Percentiles rank a stretch among this genome's conserved stretches.
phyloP scores from a whole-genome alignment of 2,329 filamentous ascomycete species.

The Emmonsia crescens region DNA sequence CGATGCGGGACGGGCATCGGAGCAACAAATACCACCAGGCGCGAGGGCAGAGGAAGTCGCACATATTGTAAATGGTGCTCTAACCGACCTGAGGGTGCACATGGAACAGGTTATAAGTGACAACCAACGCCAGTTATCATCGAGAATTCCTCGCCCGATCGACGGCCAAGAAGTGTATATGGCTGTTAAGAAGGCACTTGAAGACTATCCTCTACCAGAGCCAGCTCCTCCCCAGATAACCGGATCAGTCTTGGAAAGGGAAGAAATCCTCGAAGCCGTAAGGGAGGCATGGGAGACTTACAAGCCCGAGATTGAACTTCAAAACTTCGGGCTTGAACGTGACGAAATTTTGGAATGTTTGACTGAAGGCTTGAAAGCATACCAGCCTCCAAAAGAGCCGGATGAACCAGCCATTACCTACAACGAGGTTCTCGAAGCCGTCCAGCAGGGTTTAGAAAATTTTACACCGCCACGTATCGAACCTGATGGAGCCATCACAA shows the following conservation, averaged over 20 bases:
- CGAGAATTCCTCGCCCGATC: slow-evolving; percentile 52
- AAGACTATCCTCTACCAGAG: slow-evolving; percentile 49
- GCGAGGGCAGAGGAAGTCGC: slow-evolving; percentile 60
- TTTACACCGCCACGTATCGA: slow-evolving; percentile 65
- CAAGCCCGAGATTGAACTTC: slow-evolving; percentile 83
- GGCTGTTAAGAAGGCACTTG: slow-evolving; percentile 64
- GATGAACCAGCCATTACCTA: slow-evolving; percentile 53
- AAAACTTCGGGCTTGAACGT: slow-evolving; percentile 80
- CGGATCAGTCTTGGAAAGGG: slow-evolving; percentile 51
- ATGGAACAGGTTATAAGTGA: slow-evolving; percentile 71
- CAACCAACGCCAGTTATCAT: slow-evolving; percentile 57
- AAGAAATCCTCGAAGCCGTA: slow-evolving; percentile 78
- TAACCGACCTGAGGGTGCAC: slow-evolving; percentile 73
- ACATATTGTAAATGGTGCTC: slow-evolving; percentile 65
- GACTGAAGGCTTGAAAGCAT: slow-evolving; percentile 72
- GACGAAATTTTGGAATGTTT: slow-evolving; percentile 84
- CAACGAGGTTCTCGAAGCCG: slow-evolving; percentile 74
- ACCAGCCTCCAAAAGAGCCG: slow-evolving; percentile 39
- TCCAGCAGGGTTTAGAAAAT: slow-evolving; percentile 75
- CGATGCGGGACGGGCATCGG: slow-evolving; percentile 36
- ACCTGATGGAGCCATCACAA: slow-evolving; percentile 56
- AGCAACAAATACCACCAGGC: slow-evolving; percentile 35
- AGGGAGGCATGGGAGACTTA: slow-evolving; percentile 88
- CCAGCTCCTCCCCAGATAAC: slow-evolving; percentile 42
- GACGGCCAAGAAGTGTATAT: slow-evolving; percentile 81